phyloP scores from a whole-genome alignment of 495 filamentous ascomycete genomes.

The Penicillium diatomitis region DNA sequence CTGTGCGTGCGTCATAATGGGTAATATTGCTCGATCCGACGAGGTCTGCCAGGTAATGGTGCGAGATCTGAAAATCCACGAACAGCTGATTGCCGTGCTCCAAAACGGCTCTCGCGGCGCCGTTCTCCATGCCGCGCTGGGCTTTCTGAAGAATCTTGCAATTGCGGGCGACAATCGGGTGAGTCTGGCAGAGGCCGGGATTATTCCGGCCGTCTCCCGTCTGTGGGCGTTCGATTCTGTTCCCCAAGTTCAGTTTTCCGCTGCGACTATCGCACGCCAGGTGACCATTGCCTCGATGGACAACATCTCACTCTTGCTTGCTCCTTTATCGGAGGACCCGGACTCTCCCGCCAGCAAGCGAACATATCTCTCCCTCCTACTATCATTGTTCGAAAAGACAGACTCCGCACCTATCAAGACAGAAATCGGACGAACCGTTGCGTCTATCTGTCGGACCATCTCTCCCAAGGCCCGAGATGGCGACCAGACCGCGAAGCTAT shows the following conservation, averaged over 20 bases:
- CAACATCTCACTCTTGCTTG: conserved; percentile 46
- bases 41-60: conserved; percentile 51
- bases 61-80: conserved; percentile 41
- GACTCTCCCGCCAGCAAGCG: conserved; percentile 29
- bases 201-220: conserved; percentile 44
- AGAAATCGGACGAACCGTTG: conserved; percentile 60
- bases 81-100: conserved; percentile 46
- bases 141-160: conserved; percentile 75
- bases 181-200: conserved; percentile 44
- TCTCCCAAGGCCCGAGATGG: conserved; percentile 28
- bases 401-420: conserved; percentile 58
- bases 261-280: conserved; percentile 57
- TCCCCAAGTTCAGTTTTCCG: conserved; percentile 62
- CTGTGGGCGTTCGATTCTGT: conserved; percentile 53
- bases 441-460: conserved; percentile 55
- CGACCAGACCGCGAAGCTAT: conserved; percentile 8
- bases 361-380: conserved; percentile 52
- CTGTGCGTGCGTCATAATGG: conserved; percentile 67
- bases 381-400: conserved; percentile 47
- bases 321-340: conserved; percentile 26
- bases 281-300: conserved; percentile 48
- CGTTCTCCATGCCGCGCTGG: conserved; percentile 55
- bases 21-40: conserved; percentile 70
- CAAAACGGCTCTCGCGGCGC: conserved; percentile 34
- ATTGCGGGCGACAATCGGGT: conserved; percentile 56